phyloP scores from a whole-genome alignment of 192 early-diverging fungal genomes.

The Tieghemiomyces parasiticus region DNA sequence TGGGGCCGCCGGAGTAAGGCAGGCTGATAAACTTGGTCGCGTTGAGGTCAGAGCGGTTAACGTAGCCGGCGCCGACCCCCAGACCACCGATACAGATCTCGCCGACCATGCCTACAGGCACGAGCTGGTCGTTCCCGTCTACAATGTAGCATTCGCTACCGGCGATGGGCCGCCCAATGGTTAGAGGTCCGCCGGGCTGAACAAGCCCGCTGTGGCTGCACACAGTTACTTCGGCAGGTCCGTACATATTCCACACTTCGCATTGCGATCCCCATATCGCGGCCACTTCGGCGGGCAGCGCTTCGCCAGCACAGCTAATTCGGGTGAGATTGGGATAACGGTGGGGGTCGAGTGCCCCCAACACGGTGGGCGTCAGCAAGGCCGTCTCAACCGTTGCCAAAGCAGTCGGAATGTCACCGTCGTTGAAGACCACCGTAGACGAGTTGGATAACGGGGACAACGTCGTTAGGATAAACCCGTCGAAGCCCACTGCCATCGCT shows the following conservation, averaged over 20 bases:
- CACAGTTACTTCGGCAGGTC: constrained; percentile 2
- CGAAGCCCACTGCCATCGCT: not conserved
- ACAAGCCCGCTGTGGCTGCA: not conserved
- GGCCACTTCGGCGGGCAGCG: not conserved
- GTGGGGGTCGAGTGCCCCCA: not conserved
- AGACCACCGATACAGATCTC: constrained; percentile 26
- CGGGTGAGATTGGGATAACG: not conserved
- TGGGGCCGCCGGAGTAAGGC: constrained; percentile 8
- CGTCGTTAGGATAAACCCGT: not conserved
- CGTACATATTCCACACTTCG: not conserved
- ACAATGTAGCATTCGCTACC: constrained; percentile 14
- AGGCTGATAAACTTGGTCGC: constrained; percentile 16
- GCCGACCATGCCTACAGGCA: constrained; percentile 24
- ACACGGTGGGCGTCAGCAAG: not conserved
- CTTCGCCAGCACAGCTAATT: not conserved
- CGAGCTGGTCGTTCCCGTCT: constrained; percentile 12
- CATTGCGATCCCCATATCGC: not conserved
- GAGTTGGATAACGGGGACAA: not conserved
- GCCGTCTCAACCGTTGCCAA: not conserved
- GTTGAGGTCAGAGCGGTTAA: constrained; percentile 27
- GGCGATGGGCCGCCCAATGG: constrained; percentile 10
- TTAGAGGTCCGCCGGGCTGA: not conserved
- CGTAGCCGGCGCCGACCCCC: constrained; percentile 23
- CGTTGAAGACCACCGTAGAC: not conserved
- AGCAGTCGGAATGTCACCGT: not conserved